Percentiles rank a stretch among this genome's conserved stretches.
phyloP scores from a whole-genome alignment of 2,329 filamentous ascomycete species.

The Paecilomyces variotii region DNA sequence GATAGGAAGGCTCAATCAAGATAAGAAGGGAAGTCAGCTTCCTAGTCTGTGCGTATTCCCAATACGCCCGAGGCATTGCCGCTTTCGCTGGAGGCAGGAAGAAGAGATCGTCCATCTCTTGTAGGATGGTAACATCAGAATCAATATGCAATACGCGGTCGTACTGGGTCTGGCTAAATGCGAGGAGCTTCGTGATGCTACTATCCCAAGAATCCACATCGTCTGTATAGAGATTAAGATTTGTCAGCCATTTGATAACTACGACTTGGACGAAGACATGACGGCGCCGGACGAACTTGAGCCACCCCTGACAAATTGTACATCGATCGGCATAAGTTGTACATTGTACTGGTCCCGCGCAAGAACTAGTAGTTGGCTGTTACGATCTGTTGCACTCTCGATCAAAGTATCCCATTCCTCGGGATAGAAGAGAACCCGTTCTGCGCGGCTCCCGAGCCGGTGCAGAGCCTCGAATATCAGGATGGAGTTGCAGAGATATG shows the following conservation, averaged over 20 bases:
- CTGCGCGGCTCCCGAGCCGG: conserved; percentile 31
- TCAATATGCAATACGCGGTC: conserved; percentile 51
- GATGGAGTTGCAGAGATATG: conserved; percentile 35
- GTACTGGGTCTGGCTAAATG: conserved; percentile 61
- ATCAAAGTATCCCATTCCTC: conserved; percentile 30
- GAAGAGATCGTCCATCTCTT: conserved; percentile 64
- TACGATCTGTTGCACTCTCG: conserved; percentile 20
- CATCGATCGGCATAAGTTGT: conserved; percentile 40
- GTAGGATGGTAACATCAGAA: conserved; percentile 56
- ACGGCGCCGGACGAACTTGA: conserved; percentile 13
- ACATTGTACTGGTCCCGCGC: conserved; percentile 45
- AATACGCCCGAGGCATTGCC: conserved; percentile 66
- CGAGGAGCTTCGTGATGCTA: conserved; percentile 60
- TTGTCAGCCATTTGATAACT: not conserved
- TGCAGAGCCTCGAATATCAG: conserved; percentile 36
- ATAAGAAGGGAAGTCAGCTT: conserved; percentile 55
- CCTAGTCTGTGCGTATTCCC: conserved; percentile 49
- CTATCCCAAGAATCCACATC: conserved; percentile 49
- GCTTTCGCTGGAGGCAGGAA: conserved; percentile 53
- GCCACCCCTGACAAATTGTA: conserved; percentile 24
- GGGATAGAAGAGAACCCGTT: conserved; percentile 35
- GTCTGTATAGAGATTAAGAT: conserved; percentile 4
- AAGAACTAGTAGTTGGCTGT: conserved; percentile 40
- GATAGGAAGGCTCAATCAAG: conserved; percentile 50
- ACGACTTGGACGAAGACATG: not conserved